Base-by-base conservation (phyloP, 2,329 filamentous ascomycete genomes). In the Aspergillus sp. region DNA sequence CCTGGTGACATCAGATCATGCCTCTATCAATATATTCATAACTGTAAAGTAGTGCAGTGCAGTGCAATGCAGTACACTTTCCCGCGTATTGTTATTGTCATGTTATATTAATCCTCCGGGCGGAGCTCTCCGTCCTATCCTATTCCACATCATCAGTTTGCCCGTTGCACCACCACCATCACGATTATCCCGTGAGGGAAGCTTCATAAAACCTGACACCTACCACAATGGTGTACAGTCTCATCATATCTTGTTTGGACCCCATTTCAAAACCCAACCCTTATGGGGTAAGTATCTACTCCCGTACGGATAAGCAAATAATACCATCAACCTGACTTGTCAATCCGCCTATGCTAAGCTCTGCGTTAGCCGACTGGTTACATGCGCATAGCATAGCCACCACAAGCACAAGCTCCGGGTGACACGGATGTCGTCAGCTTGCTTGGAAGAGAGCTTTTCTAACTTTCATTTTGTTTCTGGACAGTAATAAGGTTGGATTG, bases 321-420 rank as follows among this genome's bases (percentile, higher is more conserved):
- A 13, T 13, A 12, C 2, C 32, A 50, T 49, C 45, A 30, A 9
- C 45, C 47, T 50, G 25, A 50, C 25, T 30, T 32, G 47, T 49
- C 45, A 49, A 17, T 30, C 8, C 15, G 9, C 23, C 23, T n/a
- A 17, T 50, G 47, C 47, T 50, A 50, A 50, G 23, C 47, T 50
- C 47, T 17, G 6, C 45, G 32, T 49, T 17, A 13, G 13, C 45
- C 47, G 41, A 28, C n/a, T 30, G 47, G 47, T 50, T 50, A 50
- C 47, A 50, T 17, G 47, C 25, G 25, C n/a, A n/a, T 49, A 50
- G 47, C 47, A 50, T 50, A 50, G 47, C 47, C 47, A 50, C 47
- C 47, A 30, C 41, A 23, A 45, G 19, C 19, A 21, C 19, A 21
- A 45, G 41, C 19, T 45, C 41, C 41, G 19, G 32, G 41, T 45